A percentile compares a stretch with the other conserved stretches of the same genome.
These are phyloP conservation scores for Yarrowia sp. DNA, from an alignment of 805 yeast genomes.

Conservation along the genomic window DNA sequence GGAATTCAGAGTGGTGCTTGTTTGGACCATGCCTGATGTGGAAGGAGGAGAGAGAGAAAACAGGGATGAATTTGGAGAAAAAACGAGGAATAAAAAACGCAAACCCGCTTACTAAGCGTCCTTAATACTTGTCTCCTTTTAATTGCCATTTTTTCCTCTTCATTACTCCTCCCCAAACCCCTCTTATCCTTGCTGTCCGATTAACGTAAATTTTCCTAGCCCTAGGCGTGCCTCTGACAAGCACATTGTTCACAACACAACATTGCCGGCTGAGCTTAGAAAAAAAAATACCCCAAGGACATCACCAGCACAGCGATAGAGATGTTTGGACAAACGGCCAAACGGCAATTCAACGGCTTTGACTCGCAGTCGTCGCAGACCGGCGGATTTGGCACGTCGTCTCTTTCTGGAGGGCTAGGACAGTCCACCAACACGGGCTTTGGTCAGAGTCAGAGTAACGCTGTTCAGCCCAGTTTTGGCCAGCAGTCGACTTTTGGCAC, in stretches of 20 bases:
- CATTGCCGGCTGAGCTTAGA: not conserved
- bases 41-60: too few species aligned
- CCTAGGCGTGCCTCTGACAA: conserved; percentile 10
- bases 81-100: too few species aligned
- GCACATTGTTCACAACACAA: conserved; percentile 15
- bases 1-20: not conserved
- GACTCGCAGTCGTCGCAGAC: conserved; percentile 22
- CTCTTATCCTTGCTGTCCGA: too few species aligned
- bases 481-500: conserved; percentile 24
- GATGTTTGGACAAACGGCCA: conserved; percentile 35
- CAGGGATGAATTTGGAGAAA: too few species aligned
- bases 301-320: not conserved
- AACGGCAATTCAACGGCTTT: conserved; percentile 29
- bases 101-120: too few species aligned
- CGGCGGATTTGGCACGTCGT: conserved; percentile 7
- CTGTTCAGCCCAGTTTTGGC: conserved; percentile 16
- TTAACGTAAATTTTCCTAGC: not conserved
- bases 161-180: too few species aligned
- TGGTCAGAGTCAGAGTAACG: not conserved
- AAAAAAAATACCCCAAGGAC: not conserved
- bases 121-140: too few species aligned
- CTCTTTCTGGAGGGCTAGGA: not conserved
- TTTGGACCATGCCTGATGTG: not conserved
- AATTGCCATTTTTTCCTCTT: too few species aligned
- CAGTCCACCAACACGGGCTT: not conserved